Conservation (phyloP, 148 eudicot species). For the Heliamphora exappendiculata region DNA sequence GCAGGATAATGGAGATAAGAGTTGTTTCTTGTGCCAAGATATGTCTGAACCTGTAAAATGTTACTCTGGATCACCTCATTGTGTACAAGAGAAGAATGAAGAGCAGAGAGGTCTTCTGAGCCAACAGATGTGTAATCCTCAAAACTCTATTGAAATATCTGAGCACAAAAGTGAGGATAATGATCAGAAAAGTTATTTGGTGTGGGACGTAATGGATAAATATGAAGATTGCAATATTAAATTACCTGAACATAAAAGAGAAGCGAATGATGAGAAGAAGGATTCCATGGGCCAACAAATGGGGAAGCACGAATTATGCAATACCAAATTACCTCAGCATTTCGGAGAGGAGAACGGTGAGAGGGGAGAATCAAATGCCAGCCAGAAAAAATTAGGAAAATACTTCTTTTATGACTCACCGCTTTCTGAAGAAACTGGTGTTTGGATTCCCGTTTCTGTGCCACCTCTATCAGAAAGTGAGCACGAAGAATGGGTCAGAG, state of each 20-base stretch:
- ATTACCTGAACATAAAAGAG: background rate
- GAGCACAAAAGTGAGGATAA: background rate
- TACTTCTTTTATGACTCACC: constrained; percentile 48
- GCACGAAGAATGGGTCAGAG: constrained; percentile 39
- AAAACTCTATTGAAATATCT: background rate
- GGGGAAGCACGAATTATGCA: background rate
- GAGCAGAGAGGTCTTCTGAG: constrained; percentile 1
- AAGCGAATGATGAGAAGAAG: background rate
- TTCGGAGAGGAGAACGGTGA: constrained; percentile 9
- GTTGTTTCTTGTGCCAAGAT: constrained; percentile 8
- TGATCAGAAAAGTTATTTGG: constrained; percentile 3
- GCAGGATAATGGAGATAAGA: background rate
- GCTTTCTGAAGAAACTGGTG: constrained; percentile 56
- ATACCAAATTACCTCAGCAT: constrained; percentile 9
- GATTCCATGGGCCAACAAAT: background rate
- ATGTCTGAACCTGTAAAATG: constrained; percentile 5
- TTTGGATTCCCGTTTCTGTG: constrained; percentile 63
- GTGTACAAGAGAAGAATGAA: background rate
- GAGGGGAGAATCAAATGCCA: constrained; percentile 11
- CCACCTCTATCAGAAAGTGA: constrained; percentile 48
- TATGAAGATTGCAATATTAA: constrained; percentile 7
- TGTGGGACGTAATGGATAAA: background rate
- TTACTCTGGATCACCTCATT: background rate
- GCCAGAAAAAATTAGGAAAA: constrained; percentile 20
- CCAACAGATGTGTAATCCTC: background rate